Evolutionary conservation across 768 basidiomycete species (phyloP), one percentile per base, ranked within the genome.

Genomic region (Trametes meyenii): DNA sequence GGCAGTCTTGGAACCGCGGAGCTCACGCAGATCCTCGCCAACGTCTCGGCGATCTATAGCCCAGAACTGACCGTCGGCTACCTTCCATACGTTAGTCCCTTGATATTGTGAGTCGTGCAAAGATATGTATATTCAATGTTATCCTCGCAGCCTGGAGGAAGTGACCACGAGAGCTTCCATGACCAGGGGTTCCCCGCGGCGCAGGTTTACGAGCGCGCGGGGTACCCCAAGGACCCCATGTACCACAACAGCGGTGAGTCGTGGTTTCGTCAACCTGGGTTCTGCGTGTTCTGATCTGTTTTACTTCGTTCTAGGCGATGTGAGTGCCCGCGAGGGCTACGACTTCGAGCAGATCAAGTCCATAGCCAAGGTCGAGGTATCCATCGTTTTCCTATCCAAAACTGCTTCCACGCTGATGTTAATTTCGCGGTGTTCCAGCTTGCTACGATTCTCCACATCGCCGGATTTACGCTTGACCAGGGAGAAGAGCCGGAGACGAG

Each of bases 91-190:
- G 33, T 85, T 72, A 35, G 39, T 33, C 16, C 14, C 17, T 23
- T 36, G 19, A 19, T 23, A 33, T n/a, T 50, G 50, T 23, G 21
- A 14, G 19, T 23, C 23, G 48, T 29, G 23, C 52, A 24, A 24
- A 23, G 26, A 21, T 29, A 29, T 14, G 45, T 7, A 19, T 35
- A 5, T 4, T 8, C 21, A 4, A 14, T 17, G 39, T 26, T 1
- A 36, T 2, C 0, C 36, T 44, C 14, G n/a, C 39, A 88, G 77
- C 91, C 84, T 33, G 96, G 95, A 74, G 96, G 94, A 75, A 94
- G 92, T 66, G 95, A 96, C 67, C 93, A 96, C 70, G 57, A 92
- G 88, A 87, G 88, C 24, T 92, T 93, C 83, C 82, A 89, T 61
- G 78, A 88, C 53, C 86, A 88, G 69, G 94, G 94, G 16, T 96